Conservation (phyloP, 2,329 filamentous ascomycete species). For the Mariannaea elegans region DNA sequence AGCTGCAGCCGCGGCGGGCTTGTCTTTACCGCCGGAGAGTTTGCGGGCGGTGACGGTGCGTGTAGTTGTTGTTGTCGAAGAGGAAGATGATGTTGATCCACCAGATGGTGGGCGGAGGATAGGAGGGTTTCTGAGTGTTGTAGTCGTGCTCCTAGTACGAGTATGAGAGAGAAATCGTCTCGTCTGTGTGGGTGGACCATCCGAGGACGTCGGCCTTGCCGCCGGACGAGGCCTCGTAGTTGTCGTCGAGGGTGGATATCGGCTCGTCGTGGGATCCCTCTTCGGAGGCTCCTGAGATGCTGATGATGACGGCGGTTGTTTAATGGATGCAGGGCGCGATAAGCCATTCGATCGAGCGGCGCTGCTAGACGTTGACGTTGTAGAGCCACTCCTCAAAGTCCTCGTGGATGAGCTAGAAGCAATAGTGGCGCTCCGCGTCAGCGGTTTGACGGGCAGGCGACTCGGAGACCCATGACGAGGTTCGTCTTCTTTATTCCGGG, state of each 20-base stretch:
- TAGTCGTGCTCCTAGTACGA: conserved; percentile 45
- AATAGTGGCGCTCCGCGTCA: conserved; percentile 45
- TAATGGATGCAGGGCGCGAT: conserved; percentile 36
- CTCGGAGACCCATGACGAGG: conserved; percentile 56
- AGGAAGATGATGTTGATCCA: conserved; percentile 31
- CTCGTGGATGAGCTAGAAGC: conserved; percentile 28
- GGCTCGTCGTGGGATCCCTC: conserved; percentile 34
- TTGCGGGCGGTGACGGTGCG: conserved; percentile 23
- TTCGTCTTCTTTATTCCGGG: conserved; percentile 30
- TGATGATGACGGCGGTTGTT: conserved; percentile 28
- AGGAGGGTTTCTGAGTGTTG: conserved; percentile 34
- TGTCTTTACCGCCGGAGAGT: conserved; percentile 28
- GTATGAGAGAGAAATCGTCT: conserved; percentile 38
- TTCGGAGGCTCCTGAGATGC: conserved; percentile 24
- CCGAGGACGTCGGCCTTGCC: conserved; percentile 44
- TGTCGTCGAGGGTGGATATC: conserved; percentile 48
- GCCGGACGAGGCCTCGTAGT: conserved; percentile 40
- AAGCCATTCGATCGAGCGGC: conserved; percentile 6
- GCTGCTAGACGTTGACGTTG: conserved; percentile 4
- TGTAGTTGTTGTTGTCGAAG: conserved; percentile 22
- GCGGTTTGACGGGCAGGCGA: conserved; percentile 59
- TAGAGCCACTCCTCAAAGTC: conserved; percentile 31
- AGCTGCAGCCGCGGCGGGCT: neutral
- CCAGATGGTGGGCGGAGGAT: conserved; percentile 44
- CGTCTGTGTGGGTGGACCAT: conserved; percentile 33